Percentiles rank a stretch among this genome's conserved stretches.
phyloP scores from a whole-genome alignment of 306 rosid genomes.

The Mucuna pruriens region DNA sequence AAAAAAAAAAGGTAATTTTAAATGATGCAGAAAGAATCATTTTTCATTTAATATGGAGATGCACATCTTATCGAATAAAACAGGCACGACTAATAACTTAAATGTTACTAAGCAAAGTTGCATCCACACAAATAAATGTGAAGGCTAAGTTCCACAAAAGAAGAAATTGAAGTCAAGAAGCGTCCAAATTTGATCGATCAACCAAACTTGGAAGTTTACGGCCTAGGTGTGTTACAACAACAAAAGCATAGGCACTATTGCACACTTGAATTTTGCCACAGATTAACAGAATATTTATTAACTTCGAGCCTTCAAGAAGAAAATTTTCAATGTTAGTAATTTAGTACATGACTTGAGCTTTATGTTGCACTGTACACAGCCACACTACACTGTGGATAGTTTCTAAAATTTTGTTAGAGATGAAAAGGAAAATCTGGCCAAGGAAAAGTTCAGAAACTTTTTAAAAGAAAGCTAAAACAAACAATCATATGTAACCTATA shows the following conservation, averaged over 20 bases:
- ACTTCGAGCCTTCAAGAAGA: not conserved
- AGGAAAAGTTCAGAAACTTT: not conserved
- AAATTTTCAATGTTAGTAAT: not conserved
- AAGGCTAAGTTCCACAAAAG: not conserved
- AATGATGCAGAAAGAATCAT: too few species aligned
- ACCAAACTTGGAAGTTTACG: not conserved
- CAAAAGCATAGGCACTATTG: not conserved
- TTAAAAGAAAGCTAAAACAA: not conserved
- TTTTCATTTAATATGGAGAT: too few species aligned
- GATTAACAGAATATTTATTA: not conserved
- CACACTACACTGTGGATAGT: not conserved
- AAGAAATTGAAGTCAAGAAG: not conserved
- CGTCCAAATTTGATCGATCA: not conserved
- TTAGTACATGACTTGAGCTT: not conserved
- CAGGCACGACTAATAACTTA: not conserved
- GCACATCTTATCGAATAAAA: too few species aligned
- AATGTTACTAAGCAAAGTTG: not conserved
- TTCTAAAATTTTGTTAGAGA: not conserved
- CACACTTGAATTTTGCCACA: not conserved
- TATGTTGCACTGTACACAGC: slow-evolving; percentile 12
- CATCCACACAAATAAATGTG: not conserved
- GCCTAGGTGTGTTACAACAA: too few species aligned
- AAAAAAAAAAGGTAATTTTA: too few species aligned
- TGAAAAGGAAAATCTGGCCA: not conserved
- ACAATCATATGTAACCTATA: not conserved